Evolutionary conservation across 371 early-diverging fungal genomes (phyloP).

Genomic region (Blakeslea trispora): DNA sequence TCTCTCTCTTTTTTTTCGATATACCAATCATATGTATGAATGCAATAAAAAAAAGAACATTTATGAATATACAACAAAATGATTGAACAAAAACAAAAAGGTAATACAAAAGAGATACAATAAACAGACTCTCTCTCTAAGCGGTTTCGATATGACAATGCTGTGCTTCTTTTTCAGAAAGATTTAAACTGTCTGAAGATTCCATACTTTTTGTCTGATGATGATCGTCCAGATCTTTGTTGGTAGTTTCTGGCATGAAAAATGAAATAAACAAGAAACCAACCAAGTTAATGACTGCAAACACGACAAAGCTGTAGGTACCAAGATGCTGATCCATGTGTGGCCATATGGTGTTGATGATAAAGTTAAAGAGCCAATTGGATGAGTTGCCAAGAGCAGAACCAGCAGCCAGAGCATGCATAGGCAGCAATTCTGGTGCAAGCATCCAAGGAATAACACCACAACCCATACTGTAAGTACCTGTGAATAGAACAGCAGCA

Average conservation of each 20-base stretch:
- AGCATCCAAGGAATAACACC: constrained; percentile 57
- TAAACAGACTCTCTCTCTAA: too few species aligned
- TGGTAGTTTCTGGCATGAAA: constrained; percentile 50
- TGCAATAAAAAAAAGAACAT: too few species aligned
- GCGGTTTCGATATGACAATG: too few species aligned
- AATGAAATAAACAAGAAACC: constrained; percentile 43
- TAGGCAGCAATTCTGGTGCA: constrained; percentile 50
- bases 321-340: constrained; percentile 33
- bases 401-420: constrained; percentile 46
- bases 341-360: constrained; percentile 50
- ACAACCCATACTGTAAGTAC: constrained; percentile 48
- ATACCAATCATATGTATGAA: too few species aligned
- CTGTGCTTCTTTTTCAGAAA: too few species aligned
- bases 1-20: too few species aligned
- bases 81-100: too few species aligned
- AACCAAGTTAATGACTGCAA: constrained; percentile 45
- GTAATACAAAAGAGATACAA: too few species aligned
- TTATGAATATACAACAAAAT: too few species aligned
- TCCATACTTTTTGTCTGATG: constrained; percentile 12
- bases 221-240: constrained; percentile 35
- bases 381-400: constrained; percentile 47
- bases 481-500: constrained; percentile 40
- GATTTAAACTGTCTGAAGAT: too few species aligned
- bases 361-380: constrained; percentile 50
- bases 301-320: constrained; percentile 42